Percentiles rank a stretch among this genome's conserved stretches.
phyloP scores from a whole-genome alignment of 2,329 filamentous ascomycete genomes.

The Penicillium crustosum region DNA sequence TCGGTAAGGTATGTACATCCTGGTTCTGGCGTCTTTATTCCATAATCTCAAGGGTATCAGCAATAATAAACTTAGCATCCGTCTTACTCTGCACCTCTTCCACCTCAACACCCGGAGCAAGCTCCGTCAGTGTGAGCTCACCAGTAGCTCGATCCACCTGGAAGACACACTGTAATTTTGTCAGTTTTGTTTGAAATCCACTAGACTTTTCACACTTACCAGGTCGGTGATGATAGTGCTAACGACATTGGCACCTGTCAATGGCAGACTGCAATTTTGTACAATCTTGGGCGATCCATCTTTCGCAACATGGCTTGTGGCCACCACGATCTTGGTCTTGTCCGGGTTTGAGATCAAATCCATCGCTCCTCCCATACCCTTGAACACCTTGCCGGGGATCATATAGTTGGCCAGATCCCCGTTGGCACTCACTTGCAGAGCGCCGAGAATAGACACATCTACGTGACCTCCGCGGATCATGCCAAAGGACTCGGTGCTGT shows the following conservation, averaged over 20 bases:
- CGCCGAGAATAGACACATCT: conserved; percentile 79
- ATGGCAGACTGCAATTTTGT: conserved; percentile 61
- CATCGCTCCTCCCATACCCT: conserved; percentile 83
- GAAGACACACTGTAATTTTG: conserved; percentile 62
- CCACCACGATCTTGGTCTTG: conserved; percentile 69
- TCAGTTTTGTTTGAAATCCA: not conserved
- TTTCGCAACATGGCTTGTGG: conserved; percentile 69
- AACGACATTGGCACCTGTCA: conserved; percentile 67
- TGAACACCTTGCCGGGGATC: conserved; percentile 81
- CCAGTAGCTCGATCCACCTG: conserved; percentile 67
- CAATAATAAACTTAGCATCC: conserved; percentile 65
- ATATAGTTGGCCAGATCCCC: conserved; percentile 88
- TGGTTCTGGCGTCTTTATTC: conserved; percentile 24
- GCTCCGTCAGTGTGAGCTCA: conserved; percentile 57
- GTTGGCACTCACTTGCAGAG: conserved; percentile 74
- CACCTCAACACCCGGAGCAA: conserved; percentile 66
- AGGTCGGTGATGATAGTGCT: conserved; percentile 74
- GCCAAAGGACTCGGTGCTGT: conserved; percentile 76
- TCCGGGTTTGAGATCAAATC: conserved; percentile 70
- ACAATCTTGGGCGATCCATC: conserved; percentile 68
- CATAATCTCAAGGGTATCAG: conserved; percentile 57
- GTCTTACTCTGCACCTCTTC: conserved; percentile 71
- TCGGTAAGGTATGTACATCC: not conserved
- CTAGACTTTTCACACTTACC: conserved; percentile 47
- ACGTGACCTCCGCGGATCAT: conserved; percentile 87